Conservation (phyloP, 176 grass and related monocot genomes). For the sorghum (Sorghum bicolor) region Sorghum_bicolor_NCBIv3 NC_012870.2:74581001-74581500, state of each 20-base stretch:
- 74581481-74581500: constrained; percentile 79
- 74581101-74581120: not conserved
- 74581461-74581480: constrained; percentile 89
- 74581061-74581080: not conserved
- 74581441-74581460: constrained; percentile 90
- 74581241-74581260: constrained; percentile 70
- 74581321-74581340: constrained; percentile 81
- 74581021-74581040: constrained; percentile 58
- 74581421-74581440: constrained; percentile 88
- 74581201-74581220: constrained; percentile 92
- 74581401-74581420: constrained; percentile 71
- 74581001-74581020: constrained; percentile 94
- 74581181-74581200: constrained; percentile 22
- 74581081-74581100: not conserved
- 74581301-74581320: not conserved
- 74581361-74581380: constrained; percentile 88
- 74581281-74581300: not conserved
- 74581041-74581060: constrained; percentile 7
- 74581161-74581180: not conserved
- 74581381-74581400: constrained; percentile 86
- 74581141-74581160: not conserved
- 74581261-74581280: constrained; percentile 18
- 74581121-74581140: not conserved
- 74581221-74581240: constrained; percentile 80
- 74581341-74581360: constrained; percentile 73